Evolutionary conservation across 306 rosid genomes (phyloP).

Genomic region (Albizia julibrissin): DNA sequence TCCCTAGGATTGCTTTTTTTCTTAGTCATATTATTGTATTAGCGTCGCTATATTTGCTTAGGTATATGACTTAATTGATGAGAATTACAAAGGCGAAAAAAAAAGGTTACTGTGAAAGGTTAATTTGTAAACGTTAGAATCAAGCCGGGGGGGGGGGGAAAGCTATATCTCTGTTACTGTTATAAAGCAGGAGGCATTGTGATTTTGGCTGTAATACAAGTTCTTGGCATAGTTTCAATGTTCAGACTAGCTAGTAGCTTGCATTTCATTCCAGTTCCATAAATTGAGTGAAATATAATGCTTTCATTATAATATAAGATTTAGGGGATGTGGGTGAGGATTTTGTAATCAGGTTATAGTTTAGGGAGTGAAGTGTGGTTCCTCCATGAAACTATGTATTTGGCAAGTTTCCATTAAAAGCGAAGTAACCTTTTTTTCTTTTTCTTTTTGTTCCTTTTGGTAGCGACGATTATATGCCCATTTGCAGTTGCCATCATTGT

Average conservation of each 20-base stretch:
- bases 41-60: neutral
- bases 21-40: neutral
- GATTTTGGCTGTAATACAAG: neutral
- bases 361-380: neutral
- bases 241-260: too few relatives aligned
- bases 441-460: neutral
- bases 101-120: neutral
- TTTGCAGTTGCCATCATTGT: conserved; percentile 46
- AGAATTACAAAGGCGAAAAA: neutral
- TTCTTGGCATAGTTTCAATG: neutral
- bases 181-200: neutral
- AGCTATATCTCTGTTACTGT: neutral
- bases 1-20: neutral
- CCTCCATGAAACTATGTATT: neutral
- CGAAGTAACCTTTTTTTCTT: neutral
- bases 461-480: conserved; percentile 61
- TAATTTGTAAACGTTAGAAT: neutral
- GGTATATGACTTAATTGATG: neutral
- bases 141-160: neutral
- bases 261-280: neutral
- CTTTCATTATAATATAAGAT: neutral
- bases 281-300: neutral
- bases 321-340: neutral
- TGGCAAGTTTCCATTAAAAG: neutral
- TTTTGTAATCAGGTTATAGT: neutral